A percentile compares a stretch with the other conserved stretches of the same genome.
These are phyloP conservation scores for Phaffia rhodozyma DNA, from an alignment of 1,284 basidiomycete species.

Conservation along the genomic window DNA sequence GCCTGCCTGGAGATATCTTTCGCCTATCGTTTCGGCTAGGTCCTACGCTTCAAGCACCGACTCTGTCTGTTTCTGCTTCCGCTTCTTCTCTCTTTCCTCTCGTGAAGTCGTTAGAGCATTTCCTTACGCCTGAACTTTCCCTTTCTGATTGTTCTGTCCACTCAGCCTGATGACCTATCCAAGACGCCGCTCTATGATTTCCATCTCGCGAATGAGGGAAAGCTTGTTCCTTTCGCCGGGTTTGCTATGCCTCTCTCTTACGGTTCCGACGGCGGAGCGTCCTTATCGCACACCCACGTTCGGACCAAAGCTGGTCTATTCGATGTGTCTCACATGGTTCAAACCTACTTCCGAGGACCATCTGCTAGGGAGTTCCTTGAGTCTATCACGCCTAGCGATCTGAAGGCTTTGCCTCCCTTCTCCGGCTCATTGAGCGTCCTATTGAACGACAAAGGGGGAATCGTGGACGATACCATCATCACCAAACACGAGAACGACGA, in stretches of 20 bases:
- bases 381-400: slow-evolving; percentile 40
- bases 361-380: slow-evolving; percentile 66
- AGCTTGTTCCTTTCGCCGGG: slow-evolving; percentile 95
- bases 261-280: slow-evolving; percentile 9
- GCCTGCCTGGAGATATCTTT: too few relatives aligned
- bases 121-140: too few relatives aligned
- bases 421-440: slow-evolving; percentile 72
- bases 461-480: slow-evolving; percentile 82
- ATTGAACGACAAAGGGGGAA: slow-evolving; percentile 78
- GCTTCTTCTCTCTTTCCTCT: too few relatives aligned
- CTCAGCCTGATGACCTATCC: slow-evolving; percentile 12
- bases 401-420: slow-evolving; percentile 60
- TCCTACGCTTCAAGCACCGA: too few relatives aligned
- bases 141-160: not conserved
- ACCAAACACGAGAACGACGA: slow-evolving; percentile 66
- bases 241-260: slow-evolving; percentile 90
- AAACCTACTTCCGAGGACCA: slow-evolving; percentile 67
- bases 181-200: slow-evolving; percentile 83
- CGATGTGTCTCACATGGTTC: slow-evolving; percentile 97
- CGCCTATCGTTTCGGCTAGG: too few relatives aligned
- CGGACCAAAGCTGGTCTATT: slow-evolving; percentile 76
- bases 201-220: slow-evolving; percentile 70
- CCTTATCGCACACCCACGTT: slow-evolving; percentile 79
- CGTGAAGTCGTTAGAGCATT: too few relatives aligned
- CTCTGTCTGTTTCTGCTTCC: too few relatives aligned